Base-by-base conservation (phyloP, 306 rosid genomes). In the Vigna unguiculata region DNA sequence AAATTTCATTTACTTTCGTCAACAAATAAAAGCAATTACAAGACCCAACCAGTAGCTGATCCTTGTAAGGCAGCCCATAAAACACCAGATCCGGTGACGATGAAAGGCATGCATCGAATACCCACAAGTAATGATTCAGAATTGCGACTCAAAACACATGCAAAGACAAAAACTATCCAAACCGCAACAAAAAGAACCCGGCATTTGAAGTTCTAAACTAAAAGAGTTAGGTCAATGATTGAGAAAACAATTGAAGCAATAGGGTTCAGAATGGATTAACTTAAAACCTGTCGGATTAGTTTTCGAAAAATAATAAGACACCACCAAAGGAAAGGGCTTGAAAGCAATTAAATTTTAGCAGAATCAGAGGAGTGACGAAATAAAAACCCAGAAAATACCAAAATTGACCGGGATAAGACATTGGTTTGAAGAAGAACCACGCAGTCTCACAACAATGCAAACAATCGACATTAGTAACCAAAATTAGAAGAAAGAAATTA, bases 11-110 rank as follows among this genome's bases (percentile, higher is more conserved):
- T 16, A 72, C 20, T 6, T 52, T 52, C 34, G 22, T 22, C 40
- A 5, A 68, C 41, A 2, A 55, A 69, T 30, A 46, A 80, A 78
- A 77, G 34, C 20, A 46, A 52, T 28, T 19, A 49, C 74, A 65
- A 81, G 57, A 48, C 32, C 10, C 51, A 45, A 80, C 69, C 49
- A 55, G 55, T 24, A 80, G 78, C 32, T 78, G 80, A 20, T 76
- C 80, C 47, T 36, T 19, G 67, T 1, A 48, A 70, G 71, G 51
- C 32, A 74, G 53, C 60, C 25, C 58, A 32, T 30, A 76, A 85
- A 78, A 83, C 81, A 51, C 73, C 90, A 93, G 97, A 93, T 93
- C 97, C 96, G 43, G 48, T 13, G 55, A 85, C 61, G 54, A 86
- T 67, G 15, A 40, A 68, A 80, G 66, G 53, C 96, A 91, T 93